Evolutionary conservation across 352 stramenopile genomes (phyloP).

Genomic region (Globisporangium emineosum): DNA sequence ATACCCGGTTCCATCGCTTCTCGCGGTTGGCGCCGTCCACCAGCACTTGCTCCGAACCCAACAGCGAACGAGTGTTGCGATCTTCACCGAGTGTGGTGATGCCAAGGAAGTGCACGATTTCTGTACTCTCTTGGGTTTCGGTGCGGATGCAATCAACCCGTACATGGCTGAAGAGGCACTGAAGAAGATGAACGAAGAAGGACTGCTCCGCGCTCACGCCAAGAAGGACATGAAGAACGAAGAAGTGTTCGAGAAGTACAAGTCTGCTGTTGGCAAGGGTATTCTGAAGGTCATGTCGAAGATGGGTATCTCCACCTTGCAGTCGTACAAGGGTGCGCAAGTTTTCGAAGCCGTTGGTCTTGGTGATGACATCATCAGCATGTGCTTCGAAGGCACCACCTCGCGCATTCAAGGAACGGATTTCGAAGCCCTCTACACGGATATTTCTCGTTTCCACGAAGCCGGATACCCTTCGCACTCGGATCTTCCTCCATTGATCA

Average conservation of each 20-base stretch:
- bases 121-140: constrained; percentile 92
- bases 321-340: constrained; percentile 95
- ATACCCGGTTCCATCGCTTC: constrained; percentile 92
- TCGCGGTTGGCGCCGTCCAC: constrained; percentile 94
- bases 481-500: constrained; percentile 82
- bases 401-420: constrained; percentile 92
- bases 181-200: constrained; percentile 94
- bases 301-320: constrained; percentile 95
- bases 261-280: constrained; percentile 60
- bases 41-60: constrained; percentile 95
- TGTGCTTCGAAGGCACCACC: constrained; percentile 85
- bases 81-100: constrained; percentile 95
- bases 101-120: constrained; percentile 96
- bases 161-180: constrained; percentile 95
- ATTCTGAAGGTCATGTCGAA: constrained; percentile 89
- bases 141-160: constrained; percentile 93
- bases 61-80: constrained; percentile 82
- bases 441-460: constrained; percentile 92
- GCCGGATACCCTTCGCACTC: constrained; percentile 82
- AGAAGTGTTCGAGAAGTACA: constrained; percentile 68
- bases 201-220: constrained; percentile 66
- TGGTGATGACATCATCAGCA: constrained; percentile 89
- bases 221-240: constrained; percentile 53
- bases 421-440: constrained; percentile 94
- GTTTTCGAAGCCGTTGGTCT: constrained; percentile 96